Evolutionary conservation across 257 asterid genomes (phyloP).

Genomic region (Primulina tabacum): DNA sequence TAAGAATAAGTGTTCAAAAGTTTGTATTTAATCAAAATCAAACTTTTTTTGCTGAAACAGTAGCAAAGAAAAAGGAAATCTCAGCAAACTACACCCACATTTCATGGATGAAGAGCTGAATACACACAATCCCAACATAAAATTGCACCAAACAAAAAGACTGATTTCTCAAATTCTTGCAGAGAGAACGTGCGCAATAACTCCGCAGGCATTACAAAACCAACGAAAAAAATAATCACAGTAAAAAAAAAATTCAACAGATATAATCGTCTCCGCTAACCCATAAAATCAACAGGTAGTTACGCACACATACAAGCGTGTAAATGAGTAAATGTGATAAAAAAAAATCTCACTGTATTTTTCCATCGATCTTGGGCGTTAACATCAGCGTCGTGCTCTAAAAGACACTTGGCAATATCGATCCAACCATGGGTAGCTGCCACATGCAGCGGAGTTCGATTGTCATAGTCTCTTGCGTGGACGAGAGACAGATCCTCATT

Average conservation of each 20-base stretch:
- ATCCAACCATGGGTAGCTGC: conserved; percentile 95
- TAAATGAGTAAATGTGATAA: background rate
- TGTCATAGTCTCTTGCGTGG: conserved; percentile 80
- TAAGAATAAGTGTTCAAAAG: background rate
- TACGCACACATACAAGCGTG: conserved; percentile 1
- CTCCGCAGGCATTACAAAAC: conserved; percentile 19
- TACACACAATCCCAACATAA: background rate
- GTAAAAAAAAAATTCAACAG: background rate
- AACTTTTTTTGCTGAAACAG: background rate
- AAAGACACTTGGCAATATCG: conserved; percentile 73
- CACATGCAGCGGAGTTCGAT: conserved; percentile 91
- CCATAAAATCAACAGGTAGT: conserved; percentile 7
- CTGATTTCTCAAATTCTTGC: background rate
- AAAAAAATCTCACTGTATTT: conserved; percentile 54
- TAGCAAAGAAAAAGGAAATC: background rate
- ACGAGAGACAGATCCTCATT: conserved; percentile 80
- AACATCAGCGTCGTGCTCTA: conserved; percentile 76
- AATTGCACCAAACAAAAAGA: conserved; percentile 1
- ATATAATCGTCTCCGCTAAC: conserved; percentile 1
- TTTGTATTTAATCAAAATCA: background rate
- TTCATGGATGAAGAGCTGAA: background rate
- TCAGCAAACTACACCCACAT: background rate
- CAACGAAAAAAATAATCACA: conserved; percentile 6
- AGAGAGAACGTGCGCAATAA: conserved; percentile 2
- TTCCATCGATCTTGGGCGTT: conserved; percentile 99